Evolutionary conservation across 352 stramenopile genomes (phyloP), one percentile per base, ranked within the genome.

Genomic region (Globisporangium spinosum): DNA sequence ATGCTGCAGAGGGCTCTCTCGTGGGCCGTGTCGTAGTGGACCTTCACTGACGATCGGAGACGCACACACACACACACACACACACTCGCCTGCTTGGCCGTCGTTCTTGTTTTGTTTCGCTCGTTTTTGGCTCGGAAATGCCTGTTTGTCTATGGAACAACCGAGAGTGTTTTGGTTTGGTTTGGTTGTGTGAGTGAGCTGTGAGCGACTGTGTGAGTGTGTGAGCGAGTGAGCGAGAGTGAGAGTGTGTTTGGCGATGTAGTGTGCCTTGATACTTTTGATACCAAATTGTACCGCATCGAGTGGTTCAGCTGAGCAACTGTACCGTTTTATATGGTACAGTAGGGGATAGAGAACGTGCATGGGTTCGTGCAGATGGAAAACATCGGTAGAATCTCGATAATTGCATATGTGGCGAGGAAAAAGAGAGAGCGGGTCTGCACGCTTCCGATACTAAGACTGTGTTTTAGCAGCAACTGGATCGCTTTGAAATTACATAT

Each of bases 51-150:
- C 54, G 27, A 23, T 59, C 35, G 35, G 35, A 40, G 35, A 40
- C 25, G 27, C 23, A 59, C 25, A 15, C 54, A 40, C 25, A 35
- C 22, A 32, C n/a, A 58, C 53, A 58, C 53, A 35, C 54, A 29
- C 45, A 6, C 45, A 12, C 7, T 20, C 23, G 23, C 51, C 34
- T 7, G n/a, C 23, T n/a, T 17, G n/a, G 10, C 12, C 23, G 8
- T 17, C 35, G 29, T 32, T 32, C 29, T 32, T 32, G 29, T 32
- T 32, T 32, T 32, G 29, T 32, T 15, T 35, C 3, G 54, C 25
- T 59, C 10, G 54, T 27, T 35, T 38, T 59, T 59, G 54, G 54
- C 54, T 59, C 54, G 54, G 25, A 38, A 59, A 25, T 59, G 54
- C 25, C 5, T 23, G 34, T 29, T 29, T 59, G 54, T 40, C 25